These are phyloP conservation scores for Aspergillus sp. DNA, from an alignment of 2,329 filamentous ascomycete genomes.

Conservation along the genomic window DNA sequence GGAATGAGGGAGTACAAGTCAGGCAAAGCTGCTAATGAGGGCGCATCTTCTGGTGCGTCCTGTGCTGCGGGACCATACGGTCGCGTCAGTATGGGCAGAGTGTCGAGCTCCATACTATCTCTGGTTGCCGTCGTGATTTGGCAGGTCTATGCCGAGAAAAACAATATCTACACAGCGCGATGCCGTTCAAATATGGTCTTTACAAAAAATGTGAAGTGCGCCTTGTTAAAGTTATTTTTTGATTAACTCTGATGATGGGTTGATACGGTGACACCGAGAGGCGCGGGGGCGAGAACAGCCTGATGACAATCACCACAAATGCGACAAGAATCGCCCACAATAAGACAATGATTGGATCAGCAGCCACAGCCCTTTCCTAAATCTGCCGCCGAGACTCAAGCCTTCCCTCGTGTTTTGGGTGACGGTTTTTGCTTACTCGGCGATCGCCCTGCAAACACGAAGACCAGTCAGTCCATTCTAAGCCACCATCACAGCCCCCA, in stretches of 20 bases:
- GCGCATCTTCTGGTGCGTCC: neutral
- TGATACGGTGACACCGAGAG: neutral
- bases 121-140: neutral
- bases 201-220: neutral
- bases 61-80: neutral
- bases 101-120: slow-evolving; percentile 5
- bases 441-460: slow-evolving; percentile 1
- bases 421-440: neutral
- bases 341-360: neutral
- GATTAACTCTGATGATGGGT: neutral
- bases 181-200: neutral
- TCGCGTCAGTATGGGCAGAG: neutral
- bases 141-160: no score
- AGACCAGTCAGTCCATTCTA: slow-evolving; percentile 1
- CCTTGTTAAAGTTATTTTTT: neutral
- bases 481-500: slow-evolving; percentile 14
- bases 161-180: neutral
- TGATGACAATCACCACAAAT: neutral
- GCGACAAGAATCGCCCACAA: neutral
- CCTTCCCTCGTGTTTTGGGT: neutral
- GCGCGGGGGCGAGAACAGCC: neutral
- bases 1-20: slow-evolving; percentile 14
- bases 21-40: neutral
- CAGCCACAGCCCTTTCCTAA: neutral
- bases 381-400: neutral